phyloP scores from a whole-genome alignment of 2,329 filamentous ascomycete genomes.

The Aspergillus sergii region DNA sequence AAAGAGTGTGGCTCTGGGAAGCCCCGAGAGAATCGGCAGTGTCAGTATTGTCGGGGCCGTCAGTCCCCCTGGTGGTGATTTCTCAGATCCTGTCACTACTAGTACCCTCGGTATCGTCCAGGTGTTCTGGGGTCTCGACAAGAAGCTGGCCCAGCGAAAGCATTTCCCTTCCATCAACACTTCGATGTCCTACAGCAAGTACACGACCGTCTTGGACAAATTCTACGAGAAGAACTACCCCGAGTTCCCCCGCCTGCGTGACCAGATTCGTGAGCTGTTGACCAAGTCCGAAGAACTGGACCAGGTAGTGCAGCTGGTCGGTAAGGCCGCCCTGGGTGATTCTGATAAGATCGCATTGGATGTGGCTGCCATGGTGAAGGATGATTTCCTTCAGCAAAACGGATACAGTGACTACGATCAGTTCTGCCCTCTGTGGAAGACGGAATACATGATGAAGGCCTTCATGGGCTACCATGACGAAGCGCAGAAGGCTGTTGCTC shows the following conservation, averaged over 20 bases:
- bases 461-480: conserved; percentile 99
- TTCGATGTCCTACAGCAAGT: conserved; percentile 92
- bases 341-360: conserved; percentile 98
- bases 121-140: conserved; percentile 99
- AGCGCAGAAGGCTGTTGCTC: conserved; percentile 88
- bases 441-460: conserved; percentile 99
- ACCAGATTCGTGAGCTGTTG: conserved; percentile 90
- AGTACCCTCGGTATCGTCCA: conserved; percentile 96
- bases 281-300: conserved; percentile 96
- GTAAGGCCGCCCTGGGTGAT: conserved; percentile 94
- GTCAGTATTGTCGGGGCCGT: conserved; percentile 98
- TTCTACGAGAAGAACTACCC: conserved; percentile 93
- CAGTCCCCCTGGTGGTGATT: conserved; percentile 96
- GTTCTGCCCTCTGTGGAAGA: conserved; percentile 99
- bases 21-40: conserved; percentile 84
- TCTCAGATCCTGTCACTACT: conserved; percentile 95
- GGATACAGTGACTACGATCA: conserved; percentile 99
- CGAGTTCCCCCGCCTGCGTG: conserved; percentile 89
- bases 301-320: conserved; percentile 97
- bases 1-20: conserved; percentile 80
- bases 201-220: conserved; percentile 82
- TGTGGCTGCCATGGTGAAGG: conserved; percentile 88
- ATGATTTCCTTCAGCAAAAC: conserved; percentile 98
- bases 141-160: conserved; percentile 98
- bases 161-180: conserved; percentile 99